Percentiles rank a stretch among this genome's conserved stretches.
Conservation (phyloP, 179 eudicot species). For the Amaranthus tricolor region DNA sequence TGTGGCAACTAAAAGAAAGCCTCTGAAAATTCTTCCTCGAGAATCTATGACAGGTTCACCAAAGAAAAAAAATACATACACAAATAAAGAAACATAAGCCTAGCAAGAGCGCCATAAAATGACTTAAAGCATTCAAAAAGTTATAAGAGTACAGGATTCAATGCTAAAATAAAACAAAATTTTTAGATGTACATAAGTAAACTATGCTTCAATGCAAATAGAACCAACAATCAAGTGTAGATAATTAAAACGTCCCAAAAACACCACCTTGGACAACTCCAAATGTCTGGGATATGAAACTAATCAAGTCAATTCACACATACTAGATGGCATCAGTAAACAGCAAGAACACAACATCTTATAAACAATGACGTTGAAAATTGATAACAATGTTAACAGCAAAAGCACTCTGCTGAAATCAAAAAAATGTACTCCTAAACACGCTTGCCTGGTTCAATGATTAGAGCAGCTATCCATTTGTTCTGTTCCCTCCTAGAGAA, state of each 20-base stretch:
- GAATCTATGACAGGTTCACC: not conserved
- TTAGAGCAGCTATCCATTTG: constrained; percentile 69
- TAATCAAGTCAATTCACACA: not conserved
- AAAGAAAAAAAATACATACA: not conserved
- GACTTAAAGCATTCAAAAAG: not conserved
- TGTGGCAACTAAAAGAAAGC: not conserved
- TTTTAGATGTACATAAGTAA: not conserved
- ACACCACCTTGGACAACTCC: not conserved
- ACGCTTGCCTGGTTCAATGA: constrained; percentile 89
- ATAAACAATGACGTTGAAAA: not conserved
- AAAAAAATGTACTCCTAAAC: not conserved
- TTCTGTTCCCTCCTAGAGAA: constrained; percentile 36
- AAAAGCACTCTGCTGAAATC: not conserved
- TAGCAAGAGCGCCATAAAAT: not conserved
- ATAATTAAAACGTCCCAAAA: not conserved
- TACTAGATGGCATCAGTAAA: not conserved
- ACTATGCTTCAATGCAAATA: not conserved
- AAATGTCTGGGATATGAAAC: not conserved
- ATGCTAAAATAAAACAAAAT: not conserved
- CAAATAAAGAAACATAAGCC: not conserved
- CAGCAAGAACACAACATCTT: constrained; percentile 5
- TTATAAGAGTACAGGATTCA: not conserved
- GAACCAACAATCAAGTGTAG: not conserved
- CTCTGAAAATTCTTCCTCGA: not conserved
- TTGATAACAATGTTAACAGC: not conserved